Base-by-base conservation (phyloP, 1,284 basidiomycete genomes). In the Tetrapyrgos nigripes region DNA sequence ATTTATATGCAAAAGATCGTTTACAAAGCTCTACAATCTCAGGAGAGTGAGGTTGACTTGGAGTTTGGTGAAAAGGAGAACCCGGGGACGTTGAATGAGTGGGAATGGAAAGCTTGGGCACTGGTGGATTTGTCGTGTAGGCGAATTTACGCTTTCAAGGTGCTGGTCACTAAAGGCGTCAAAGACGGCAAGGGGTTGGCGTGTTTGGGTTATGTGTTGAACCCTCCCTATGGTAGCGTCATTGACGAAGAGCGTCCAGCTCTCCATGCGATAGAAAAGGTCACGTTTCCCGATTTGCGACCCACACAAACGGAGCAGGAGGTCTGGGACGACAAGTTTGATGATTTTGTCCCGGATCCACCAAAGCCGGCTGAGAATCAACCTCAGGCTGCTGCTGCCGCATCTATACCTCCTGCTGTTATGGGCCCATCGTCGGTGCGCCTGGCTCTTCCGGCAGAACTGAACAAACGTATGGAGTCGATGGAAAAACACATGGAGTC, bases 91-190 rank as follows among this genome's bases (percentile, higher is more conserved):
- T 11, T 24, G 17, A 67, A 70, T 1, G 67, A 64, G 24, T 78
- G 73, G 72, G 68, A 73, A 49, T 77, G 76, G 76, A 66, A 66
- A 8, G 70, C 71, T 10, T 78, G 67, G 68, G 76, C 75, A 8
- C 59, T 78, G 44, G 67, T 78, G 21, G 75, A 78, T 55, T 66
- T 73, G 23, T 75, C 73, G 8, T 78, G 76, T 62, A 65, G 70
- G 10, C 63, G 73, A 2, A 72, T 78, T 3, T 78, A 78, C 46
- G 76, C 73, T 2, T 72, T 78, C 66, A 78, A 78, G 57, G 63
- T 78, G n/a, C 64, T 76, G 19, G 46, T 78, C 13, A 63, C 66
- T 17, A 68, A 76, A 60, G 68, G 71, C 6, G 59, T 63, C 11
- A 57, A 48, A 21, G 55, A 58, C 0, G 67, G 61, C 44, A 71